Base-by-base conservation (phyloP, 1,284 basidiomycete species). In the Filobasidium uniguttulatum region DNA sequence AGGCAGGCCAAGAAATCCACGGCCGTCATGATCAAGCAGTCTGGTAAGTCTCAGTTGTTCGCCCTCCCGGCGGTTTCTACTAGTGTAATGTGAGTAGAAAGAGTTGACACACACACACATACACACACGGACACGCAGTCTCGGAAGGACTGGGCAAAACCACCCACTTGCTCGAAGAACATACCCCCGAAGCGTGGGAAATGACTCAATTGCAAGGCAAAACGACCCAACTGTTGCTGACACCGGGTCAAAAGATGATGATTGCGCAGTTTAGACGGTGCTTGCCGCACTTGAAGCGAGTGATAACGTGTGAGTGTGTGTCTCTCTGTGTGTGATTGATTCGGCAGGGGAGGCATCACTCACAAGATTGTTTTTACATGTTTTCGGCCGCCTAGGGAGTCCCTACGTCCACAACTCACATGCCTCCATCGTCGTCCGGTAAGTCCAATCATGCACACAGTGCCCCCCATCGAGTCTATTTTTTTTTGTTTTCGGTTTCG, bases 371-470 rank as follows among this genome's bases (percentile, higher is more conserved):
- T 5, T 12, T 43, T 43, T 26, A 14, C 7, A n/a, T n/a, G n/a
- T n/a, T n/a, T n/a, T n/a, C n/a, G n/a, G n/a, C n/a, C n/a, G n/a
- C n/a, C n/a, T n/a, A 46, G 28, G 44, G 44, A 31, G 10, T 25
- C 44, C 44, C 3, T 46, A 34, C 29, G 44, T 30, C n/a, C 34
- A 46, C 44, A 46, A 46, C 28, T 33, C 29, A 9, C 44, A 46
- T 20, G 44, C 44, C 9, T 31, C 28, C 10, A 34, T 46, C 29
- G 31, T 46, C n/a, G 44, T 46, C 84, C 56, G 73, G 84, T 82
- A 59, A 58, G 77, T 65, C 25, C 5, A n/a, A 26, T 37, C 30
- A 44, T 12, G 46, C 31, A 20, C 19, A 9, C 9, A 10, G 36
- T 38, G 12, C 36, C 31, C n/a, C 31, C n/a, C n/a, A n/a, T n/a